Evolutionary conservation across 2,329 filamentous ascomycete species (phyloP), one percentile per base, ranked within the genome.

Genomic region (Westerdykella sp.): DNA sequence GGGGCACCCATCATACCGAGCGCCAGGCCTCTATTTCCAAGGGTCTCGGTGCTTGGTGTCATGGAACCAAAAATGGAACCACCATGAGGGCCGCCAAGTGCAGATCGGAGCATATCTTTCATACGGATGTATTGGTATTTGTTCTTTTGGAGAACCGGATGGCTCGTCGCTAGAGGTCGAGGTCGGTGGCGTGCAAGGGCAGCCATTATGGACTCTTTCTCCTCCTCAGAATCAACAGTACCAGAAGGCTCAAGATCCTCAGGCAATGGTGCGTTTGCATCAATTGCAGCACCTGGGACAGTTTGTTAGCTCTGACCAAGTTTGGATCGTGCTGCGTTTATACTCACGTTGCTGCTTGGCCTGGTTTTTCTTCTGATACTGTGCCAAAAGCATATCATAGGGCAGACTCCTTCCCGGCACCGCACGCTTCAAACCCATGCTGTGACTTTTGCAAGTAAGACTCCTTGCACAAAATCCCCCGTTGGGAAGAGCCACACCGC

Each of bases 331-430:
- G 18, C 18, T 34, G 9, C 15, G 11, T 37, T 9, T 13, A 30
- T 12, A 77, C 84, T 70, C 75, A 90, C 87, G 95, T 68, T 97
- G 93, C 71, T 95, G 87, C 62, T 95, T 95, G 16, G 93, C 93
- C 67, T 97, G 93, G 59, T 98, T 98, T 75, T 96, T 97, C 77
- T 97, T 96, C 84, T 75, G 73, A 48, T 75, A 75, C 43, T 74
- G 72, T 30, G 65, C 65, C 12, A 96, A 76, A 32, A 96, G 73
- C 84, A 95, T 93, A 66, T 95, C 89, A 61, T 96, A 96, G 1
- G 90, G 90, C 46, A 95, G 70, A 36, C 86, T 93, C 48, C 90
- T 78, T 1, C 90, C 90, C 5, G 87, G 85, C 3, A 96, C 90
- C 1, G 85, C 85, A 54, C 90, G 78, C 69, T 96, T 96, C 5